Evolutionary conservation across 495 filamentous ascomycete genomes (phyloP).

Genomic region (Penicillium riverlandense): DNA sequence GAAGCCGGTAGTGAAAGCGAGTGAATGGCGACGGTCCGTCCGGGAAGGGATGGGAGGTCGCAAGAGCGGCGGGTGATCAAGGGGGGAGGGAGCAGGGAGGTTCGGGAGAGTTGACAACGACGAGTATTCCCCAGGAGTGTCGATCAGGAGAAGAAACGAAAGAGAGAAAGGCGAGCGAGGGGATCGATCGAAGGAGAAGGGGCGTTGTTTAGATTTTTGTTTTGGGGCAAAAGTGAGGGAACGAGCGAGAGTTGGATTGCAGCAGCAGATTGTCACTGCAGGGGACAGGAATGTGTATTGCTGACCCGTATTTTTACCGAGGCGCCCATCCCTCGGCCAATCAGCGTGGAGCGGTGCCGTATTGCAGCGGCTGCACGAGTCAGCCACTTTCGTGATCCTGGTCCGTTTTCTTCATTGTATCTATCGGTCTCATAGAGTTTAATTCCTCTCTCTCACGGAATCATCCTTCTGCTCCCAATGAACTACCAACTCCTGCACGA

Average conservation of each 20-base stretch:
- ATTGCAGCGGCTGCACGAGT: no score
- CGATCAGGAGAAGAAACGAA: slow-evolving; percentile 4
- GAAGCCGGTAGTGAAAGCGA: no score
- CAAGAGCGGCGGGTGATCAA: no score
- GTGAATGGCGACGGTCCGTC: no score
- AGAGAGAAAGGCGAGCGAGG: slow-evolving; percentile 8
- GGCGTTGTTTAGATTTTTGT: background rate
- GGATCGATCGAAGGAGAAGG: slow-evolving; percentile 10
- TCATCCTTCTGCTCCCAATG: no score
- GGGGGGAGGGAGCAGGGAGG: slow-evolving; percentile 2
- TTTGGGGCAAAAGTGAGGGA: background rate
- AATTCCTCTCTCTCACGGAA: no score
- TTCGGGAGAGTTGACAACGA: background rate
- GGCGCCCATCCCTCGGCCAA: background rate
- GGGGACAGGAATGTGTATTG: slow-evolving; percentile 2
- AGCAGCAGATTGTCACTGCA: background rate
- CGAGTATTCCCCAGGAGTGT: background rate
- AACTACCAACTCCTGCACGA: no score
- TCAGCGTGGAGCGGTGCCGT: background rate
- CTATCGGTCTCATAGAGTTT: no score
- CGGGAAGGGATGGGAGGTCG: no score
- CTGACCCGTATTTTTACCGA: background rate
- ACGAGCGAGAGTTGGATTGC: background rate
- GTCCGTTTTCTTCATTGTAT: no score
- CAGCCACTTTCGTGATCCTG: no score